Base-by-base conservation (phyloP, 106 monocot genomes). In the Dendrobium huoshanense region DNA sequence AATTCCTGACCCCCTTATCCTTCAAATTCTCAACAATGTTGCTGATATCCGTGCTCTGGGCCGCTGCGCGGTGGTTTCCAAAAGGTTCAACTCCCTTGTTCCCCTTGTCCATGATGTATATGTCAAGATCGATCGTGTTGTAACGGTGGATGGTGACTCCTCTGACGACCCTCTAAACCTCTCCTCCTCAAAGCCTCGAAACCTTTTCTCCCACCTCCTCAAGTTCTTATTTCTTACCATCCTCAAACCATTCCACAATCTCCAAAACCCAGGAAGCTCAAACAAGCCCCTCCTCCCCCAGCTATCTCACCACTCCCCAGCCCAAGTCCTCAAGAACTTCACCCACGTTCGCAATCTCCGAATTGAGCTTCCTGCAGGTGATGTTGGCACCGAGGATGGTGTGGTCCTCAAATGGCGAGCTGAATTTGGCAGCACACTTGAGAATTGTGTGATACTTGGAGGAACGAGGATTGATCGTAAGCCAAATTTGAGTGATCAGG, bases 311-410 rank as follows among this genome's bases (percentile, higher is more conserved):
- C 94, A 91, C 78, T 94, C 94, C 16, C 94, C 94, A 0, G 86
- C 87, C 9, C 94, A 91, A 75, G 94, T 94, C 55, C 88, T 94
- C 24, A 89, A 88, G 83, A 91, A 88, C 83, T 94, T 91, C 88
- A 85, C 85, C n/a, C 82, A 89, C 45, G 72, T 94, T 9, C 83
- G 85, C 41, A 81, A 90, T 81, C 85, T 94, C 3, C 81, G 68
- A 31, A 90, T 94, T 2, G 94, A 94, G 73, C 89, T 94, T 41
- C 94, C 94, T 13, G 91, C 94, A n/a, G 91, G 91, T 61, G 94
- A 94, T 82, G 86, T 94, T 13, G 86, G 91, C 9, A 94, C 88
- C 7, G 91, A 91, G 77, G 94, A 91, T 0, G 91, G 94, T 9
- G 91, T 94, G 15, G 80, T 94, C 2, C 67, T 94, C 81, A 94